Evolutionary conservation across 768 basidiomycete genomes (phyloP), one percentile per base, ranked within the genome.

Genomic region (Xerocomellus intermedius): DNA sequence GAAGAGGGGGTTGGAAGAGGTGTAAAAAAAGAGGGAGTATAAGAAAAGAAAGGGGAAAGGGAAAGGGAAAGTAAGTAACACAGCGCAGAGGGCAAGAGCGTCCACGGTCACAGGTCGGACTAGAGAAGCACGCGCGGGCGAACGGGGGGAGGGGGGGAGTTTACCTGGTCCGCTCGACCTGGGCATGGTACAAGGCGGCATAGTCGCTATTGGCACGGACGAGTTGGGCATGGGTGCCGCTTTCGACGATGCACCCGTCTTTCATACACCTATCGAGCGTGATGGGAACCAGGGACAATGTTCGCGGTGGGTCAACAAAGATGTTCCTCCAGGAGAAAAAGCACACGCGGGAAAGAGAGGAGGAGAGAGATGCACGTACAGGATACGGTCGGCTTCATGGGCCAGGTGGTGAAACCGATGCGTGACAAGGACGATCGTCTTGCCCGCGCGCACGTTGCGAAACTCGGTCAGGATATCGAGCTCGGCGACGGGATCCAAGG

Each of bases 401-500:
- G 75, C 79, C 16, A 83, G 69, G 50, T 79, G 74, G 1, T 77
- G 77, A 54, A 82, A 82, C 3, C 80, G 74, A 59, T 86, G 84
- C 0, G 80, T 81, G 8, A 84, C 80, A 41, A 83, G 75, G 13
- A 86, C 68, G 67, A 81, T 45, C 19, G 82, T 85, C 67, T 79
- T 83, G 1, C 78, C 81, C 13, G 68, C 61, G 5, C 78, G 72
- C 26, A 64, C 58, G 1, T 63, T 59, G 4, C 71, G 67, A 33
- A 84, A 64, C 10, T 69, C 67, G 16, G 73, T 59, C 49, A 83
- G 75, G 12, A 85, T 69, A 1, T 75, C 68, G 14, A 72, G 74
- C 63, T 87, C 85, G 0, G 75, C 79, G 42, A 78, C 67, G 9
- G 85, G 76, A 49, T 86, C 85, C 38, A 85, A 59, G 3, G 81